A percentile compares a stretch with the other conserved stretches of the same genome.
phyloP scores from a whole-genome alignment of 202 grass and related monocot genomes.

The Cymbopogon flexuosus region DNA sequence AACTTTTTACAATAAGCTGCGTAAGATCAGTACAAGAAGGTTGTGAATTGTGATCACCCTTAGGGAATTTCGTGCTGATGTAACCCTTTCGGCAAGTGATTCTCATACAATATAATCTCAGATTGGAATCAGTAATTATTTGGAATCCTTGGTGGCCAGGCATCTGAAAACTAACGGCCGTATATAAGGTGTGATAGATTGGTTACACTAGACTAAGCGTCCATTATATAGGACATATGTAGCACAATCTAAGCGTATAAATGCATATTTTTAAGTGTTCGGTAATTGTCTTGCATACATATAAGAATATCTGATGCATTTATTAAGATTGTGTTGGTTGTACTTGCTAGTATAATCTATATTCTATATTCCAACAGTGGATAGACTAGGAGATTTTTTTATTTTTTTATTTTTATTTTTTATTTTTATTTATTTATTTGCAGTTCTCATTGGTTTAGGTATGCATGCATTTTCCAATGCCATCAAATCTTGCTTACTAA shows the following conservation, averaged over 20 bases:
- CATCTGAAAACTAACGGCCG: background rate
- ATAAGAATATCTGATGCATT: background rate
- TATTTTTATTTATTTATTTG: too few species aligned
- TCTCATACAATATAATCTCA: background rate
- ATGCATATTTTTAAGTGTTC: too few species aligned
- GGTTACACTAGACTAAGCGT: background rate
- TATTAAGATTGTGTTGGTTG: background rate
- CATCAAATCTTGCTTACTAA: too few species aligned
- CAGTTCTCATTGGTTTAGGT: too few species aligned
- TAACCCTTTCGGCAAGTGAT: background rate
- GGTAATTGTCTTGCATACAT: too few species aligned
- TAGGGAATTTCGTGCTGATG: background rate
- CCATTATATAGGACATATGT: background rate
- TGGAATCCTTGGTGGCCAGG: background rate
- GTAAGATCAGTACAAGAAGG: background rate
- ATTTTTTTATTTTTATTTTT: too few species aligned
- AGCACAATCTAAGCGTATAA: background rate
- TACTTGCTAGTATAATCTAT: background rate
- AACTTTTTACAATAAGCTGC: constrained; percentile 24
- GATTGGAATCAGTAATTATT: background rate
- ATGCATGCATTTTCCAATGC: too few species aligned
- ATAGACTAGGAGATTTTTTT: too few species aligned
- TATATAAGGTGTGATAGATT: background rate
- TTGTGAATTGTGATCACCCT: background rate
- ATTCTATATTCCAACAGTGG: too few species aligned